Evolutionary conservation across 2,329 filamentous ascomycete genomes (phyloP), one percentile per base, ranked within the genome.

Genomic region (Lachnellula cervina): DNA sequence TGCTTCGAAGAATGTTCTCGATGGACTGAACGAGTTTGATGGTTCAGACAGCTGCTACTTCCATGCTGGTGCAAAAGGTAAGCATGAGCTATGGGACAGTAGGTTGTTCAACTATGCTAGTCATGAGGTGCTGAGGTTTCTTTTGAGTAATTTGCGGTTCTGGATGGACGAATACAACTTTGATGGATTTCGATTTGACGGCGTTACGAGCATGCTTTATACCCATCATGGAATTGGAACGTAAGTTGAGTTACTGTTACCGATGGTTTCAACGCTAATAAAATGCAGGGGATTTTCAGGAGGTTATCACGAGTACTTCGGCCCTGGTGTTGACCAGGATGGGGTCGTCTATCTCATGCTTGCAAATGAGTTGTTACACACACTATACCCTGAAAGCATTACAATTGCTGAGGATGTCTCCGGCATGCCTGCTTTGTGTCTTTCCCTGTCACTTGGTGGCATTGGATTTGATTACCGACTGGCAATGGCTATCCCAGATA

Each of bases 161-260:
- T 99, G 94, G 92, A 97, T 99, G 92, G 93, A 97, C 55, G 92
- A 97, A 74, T 99, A 97, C 68, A 78, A 84, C 42, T 97, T 99
- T 69, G 94, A 99, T 69, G 94, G 94, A 23, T 99, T 97, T 80
- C 84, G 94, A 43, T 99, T 99, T 67, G 94, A 99, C 65, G 94
- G 94, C 62, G 94, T 99, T 51, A 99, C 94, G 1, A 97, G 92
- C 75, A 99, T 99, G 91, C 86, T 99, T 55, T 99, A 99, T 72
- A 76, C 78, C 16, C 94, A 99, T 70, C 94, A 99, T 70, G 94
- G 94, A 47, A 96, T 99, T 73, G 94, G 94, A 78, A 95, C 92
- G 85, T 94, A 77, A 80, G 89, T 79, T 32, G 40, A 19, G 5
- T 34, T 32, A 34, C 35, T 37, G 8, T 21, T 25, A 21, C 40